These are phyloP conservation scores for Notholithocarpus densiflorus DNA, from an alignment of 306 rosid species.

Conservation along the genomic window DNA sequence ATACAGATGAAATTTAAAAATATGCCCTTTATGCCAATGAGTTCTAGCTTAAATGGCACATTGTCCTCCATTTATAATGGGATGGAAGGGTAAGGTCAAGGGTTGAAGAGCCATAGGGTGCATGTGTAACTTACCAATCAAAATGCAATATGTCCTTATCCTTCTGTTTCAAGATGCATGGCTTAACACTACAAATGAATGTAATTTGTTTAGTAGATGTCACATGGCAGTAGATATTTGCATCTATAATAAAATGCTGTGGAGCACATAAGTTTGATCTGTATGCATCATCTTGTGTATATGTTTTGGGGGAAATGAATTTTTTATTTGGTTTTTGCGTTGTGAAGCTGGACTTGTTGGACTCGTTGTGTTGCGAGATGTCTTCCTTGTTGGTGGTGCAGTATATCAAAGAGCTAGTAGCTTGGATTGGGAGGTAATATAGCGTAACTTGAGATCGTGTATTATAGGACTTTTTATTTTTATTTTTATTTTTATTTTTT, in stretches of 20 bases:
- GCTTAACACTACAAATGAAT: neutral
- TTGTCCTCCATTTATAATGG: too few species aligned
- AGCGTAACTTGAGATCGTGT: neutral
- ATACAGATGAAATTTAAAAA: neutral
- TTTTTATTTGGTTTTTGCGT: constrained; percentile 16
- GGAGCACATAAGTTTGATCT: neutral
- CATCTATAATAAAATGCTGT: neutral
- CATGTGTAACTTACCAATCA: too few species aligned
- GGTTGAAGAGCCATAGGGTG: too few species aligned
- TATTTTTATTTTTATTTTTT: neutral
- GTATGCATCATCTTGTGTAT: neutral
- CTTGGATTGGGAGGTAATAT: constrained; percentile 80
- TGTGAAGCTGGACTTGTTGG: constrained; percentile 88
- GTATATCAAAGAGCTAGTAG: constrained; percentile 66
- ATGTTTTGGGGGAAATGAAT: constrained; percentile 14
- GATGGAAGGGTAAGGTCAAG: too few species aligned
- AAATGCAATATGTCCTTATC: neutral
- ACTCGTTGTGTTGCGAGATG: constrained; percentile 78
- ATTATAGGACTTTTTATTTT: neutral
- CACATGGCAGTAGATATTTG: neutral
- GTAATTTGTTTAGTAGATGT: neutral
- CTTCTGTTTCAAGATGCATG: neutral
- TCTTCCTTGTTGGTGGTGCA: constrained; percentile 78
- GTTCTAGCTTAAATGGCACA: too few species aligned
- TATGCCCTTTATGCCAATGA: neutral